Conservation (phyloP, 768 basidiomycete genomes). For the Rhodotorula taiwanensis region DNA sequence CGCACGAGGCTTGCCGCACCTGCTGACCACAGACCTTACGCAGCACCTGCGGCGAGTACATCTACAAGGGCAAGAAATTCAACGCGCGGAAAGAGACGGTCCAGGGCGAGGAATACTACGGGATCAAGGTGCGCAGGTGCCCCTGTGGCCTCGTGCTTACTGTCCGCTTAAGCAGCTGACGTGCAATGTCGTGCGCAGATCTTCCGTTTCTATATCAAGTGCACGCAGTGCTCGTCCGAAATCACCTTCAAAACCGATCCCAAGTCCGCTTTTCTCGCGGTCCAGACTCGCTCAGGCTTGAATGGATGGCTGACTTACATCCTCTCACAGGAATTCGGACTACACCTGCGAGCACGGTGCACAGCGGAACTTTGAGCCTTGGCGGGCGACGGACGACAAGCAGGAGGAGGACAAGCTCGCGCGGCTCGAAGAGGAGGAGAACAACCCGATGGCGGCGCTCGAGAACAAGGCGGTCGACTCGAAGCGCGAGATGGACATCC, state of each 20-base stretch:
- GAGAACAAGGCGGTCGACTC: constrained; percentile 89
- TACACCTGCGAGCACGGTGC: constrained; percentile 92
- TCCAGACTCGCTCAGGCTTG: too few relatives aligned
- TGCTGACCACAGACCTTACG: constrained; percentile 46
- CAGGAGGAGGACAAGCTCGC: constrained; percentile 74
- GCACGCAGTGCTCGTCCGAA: constrained; percentile 91
- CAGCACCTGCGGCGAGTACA: constrained; percentile 95
- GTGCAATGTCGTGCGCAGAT: constrained; percentile 36
- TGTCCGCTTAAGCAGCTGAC: neutral
- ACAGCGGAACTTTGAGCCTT: constrained; percentile 94
- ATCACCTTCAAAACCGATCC: constrained; percentile 99
- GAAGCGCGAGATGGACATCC: constrained; percentile 95
- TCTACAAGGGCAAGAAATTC: constrained; percentile 99
- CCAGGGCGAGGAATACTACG: constrained; percentile 92
- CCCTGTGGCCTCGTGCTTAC: too few relatives aligned
- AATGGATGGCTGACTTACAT: too few relatives aligned
- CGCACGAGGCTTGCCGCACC: neutral
- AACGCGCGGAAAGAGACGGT: constrained; percentile 98
- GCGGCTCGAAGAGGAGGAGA: constrained; percentile 77
- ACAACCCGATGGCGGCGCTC: constrained; percentile 93
- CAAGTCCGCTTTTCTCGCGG: constrained; percentile 49
- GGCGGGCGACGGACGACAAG: constrained; percentile 64
- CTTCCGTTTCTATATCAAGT: constrained; percentile 45
- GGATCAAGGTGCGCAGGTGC: constrained; percentile 71
- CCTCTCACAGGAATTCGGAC: constrained; percentile 63